Evolutionary conservation across 73 alveolate genomes (phyloP), one percentile per base, ranked within the genome.

Genomic region (Stentor roeselii): DNA sequence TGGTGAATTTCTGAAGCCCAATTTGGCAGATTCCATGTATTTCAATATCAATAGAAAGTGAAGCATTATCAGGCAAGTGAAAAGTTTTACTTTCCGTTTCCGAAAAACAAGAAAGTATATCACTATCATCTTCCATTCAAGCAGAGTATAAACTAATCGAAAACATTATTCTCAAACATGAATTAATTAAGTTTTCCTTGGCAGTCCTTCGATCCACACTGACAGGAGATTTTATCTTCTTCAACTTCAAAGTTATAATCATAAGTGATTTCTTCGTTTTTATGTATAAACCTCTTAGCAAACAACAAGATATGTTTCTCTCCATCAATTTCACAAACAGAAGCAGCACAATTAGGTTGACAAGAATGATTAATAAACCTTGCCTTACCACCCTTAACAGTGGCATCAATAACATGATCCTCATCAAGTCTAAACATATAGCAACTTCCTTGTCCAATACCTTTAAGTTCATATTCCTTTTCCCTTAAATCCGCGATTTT

Each of bases 241-340:
- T 95, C 99, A 76, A 87, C 90, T 60, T 95, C 99, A 88, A 95
- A 95, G 89, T 93, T 92, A 86, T 93, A 95, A 84, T 94, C 94
- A 86, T 95, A 94, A 34, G 99, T 93, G 2, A 95, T 88, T 86
- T 95, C 99, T 85, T 95, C 99, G 75, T 98, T 98, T 32, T 91
- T 78, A 74, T 95, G 94, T 78, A 95, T 95, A 60, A 42, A 82
- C 76, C 94, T 87, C 83, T 92, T 92, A 30, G 99, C 97, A 39
- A 90, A 90, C 36, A 95, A 87, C 82, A 95, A 84, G 38, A 95
- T 95, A 85, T 93, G 98, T 75, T 95, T 93, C 85, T 94, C 86
- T 15, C 94, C 95, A 40, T 93, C 82, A 61, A 95, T 93, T 60
- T 88, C 95, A 74, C 92, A 92, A 60, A 93, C 89, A 83, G 93